Evolutionary conservation across 2,329 filamentous ascomycete genomes (phyloP).

Genomic region (Onygena corvina): DNA sequence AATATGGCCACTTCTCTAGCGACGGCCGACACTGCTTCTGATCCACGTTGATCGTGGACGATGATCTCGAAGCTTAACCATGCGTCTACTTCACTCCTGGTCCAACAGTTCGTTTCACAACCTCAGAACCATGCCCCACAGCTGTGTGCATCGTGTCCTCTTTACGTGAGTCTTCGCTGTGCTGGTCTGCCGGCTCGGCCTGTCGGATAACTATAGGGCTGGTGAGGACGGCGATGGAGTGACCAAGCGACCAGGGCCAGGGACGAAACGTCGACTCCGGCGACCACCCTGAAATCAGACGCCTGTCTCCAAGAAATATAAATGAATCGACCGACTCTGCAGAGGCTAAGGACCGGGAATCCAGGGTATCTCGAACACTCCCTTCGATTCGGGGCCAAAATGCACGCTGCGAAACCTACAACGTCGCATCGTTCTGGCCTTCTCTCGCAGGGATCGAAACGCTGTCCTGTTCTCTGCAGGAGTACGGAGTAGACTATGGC

Average conservation of each 20-base stretch:
- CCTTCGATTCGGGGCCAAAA: not conserved
- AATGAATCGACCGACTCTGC: not conserved
- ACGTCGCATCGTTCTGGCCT: not conserved
- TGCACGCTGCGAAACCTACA: not conserved
- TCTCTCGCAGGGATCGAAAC: not conserved
- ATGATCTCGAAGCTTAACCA: slow-evolving; percentile 4
- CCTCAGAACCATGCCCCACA: no score
- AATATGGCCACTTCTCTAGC: no score
- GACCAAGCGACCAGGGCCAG: no score
- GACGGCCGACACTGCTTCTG: slow-evolving; percentile 4
- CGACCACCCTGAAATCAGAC: not conserved
- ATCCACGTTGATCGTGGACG: not conserved
- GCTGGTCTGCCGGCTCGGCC: not conserved
- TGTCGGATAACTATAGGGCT: no score
- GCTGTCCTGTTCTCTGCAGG: not conserved
- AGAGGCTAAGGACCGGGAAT: not conserved
- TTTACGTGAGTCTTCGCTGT: not conserved
- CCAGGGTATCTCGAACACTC: not conserved
- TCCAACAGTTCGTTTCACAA: not conserved
- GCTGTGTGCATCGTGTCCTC: not conserved
- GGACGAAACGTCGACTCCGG: not conserved
- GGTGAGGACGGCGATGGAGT: no score
- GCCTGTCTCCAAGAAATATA: not conserved
- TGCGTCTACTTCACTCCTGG: not conserved
- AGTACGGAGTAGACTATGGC: no score